Evolutionary conservation across 1,284 basidiomycete species (phyloP), one percentile per base, ranked within the genome.

Genomic region (Chalciporus sp.): DNA sequence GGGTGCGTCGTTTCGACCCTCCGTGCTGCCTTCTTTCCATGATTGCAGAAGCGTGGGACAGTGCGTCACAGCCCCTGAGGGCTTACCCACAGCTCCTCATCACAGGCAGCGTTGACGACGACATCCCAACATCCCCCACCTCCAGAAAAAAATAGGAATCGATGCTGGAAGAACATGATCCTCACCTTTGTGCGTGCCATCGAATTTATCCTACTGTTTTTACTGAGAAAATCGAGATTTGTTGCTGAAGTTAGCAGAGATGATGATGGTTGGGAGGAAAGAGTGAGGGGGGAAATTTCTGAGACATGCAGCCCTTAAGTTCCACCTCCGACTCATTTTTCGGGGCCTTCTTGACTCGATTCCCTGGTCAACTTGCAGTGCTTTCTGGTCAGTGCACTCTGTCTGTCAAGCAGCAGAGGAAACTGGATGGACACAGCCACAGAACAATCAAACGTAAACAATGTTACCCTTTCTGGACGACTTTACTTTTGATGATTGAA

Each of bases 181-280:
- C 64, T 23, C 47, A 68, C 65, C 65, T 67, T 67, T 23, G 65
- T 67, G 41, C 68, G 68, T 47, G 65, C 65, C 65, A 67, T 67
- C 9, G 51, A 50, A 53, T 55, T 45, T 45, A 50, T 51, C 42
- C 35, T 42, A 23, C 19, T 47, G 42, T 50, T 28, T 42, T 12
- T 41, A 28, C 11, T 7, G 48, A 29, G 46, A 52, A 54, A 59
- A 40, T 26, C 9, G 49, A 28, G 20, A 16, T 47, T 28, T 35
- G 29, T 51, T 17, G 26, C 46, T 33, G 40, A 42, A 52, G 41
- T 52, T 56, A 19, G 28, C 23, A 11, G 39, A 62, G 56, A 60
- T 66, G 61, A 17, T 65, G 46, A 53, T 66, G 54, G 55, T 62
- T 52, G 37, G 17, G 64, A 52, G 20, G 54, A 62, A 55, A 58